phyloP scores from a whole-genome alignment of 768 basidiomycete species.

The Russula lepida region DNA sequence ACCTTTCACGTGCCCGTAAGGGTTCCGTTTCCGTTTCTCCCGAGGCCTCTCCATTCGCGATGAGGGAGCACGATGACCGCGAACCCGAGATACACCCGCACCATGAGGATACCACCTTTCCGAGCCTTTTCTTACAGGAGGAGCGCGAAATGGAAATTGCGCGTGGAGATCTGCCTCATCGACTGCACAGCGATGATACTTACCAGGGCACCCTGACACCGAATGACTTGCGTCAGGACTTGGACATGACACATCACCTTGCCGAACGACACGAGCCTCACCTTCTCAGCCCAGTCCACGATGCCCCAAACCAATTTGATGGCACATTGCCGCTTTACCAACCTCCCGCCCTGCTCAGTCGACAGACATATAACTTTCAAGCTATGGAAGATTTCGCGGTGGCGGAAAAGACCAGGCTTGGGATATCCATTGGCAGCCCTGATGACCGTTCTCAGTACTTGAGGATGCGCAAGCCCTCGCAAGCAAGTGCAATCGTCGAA shows the following conservation, averaged over 20 bases:
- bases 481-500: conserved; percentile 17
- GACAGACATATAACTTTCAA: conserved; percentile 60
- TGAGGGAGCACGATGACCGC: conserved; percentile 30
- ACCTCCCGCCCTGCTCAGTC: conserved; percentile 35
- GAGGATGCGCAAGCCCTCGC: conserved; percentile 22
- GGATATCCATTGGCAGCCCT: conserved; percentile 39
- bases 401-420: conserved; percentile 58
- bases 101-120: conserved; percentile 30
- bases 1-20: conserved; percentile 62
- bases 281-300: conserved; percentile 33
- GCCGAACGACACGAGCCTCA: conserved; percentile 37
- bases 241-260: conserved; percentile 13
- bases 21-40: conserved; percentile 38
- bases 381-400: conserved; percentile 71
- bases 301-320: conserved; percentile 18
- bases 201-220: neutral
- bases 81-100: conserved; percentile 24
- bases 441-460: conserved; percentile 16
- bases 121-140: conserved; percentile 41
- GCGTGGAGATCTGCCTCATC: conserved; percentile 26
- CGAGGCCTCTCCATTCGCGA: conserved; percentile 28
- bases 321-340: conserved; percentile 65
- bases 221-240: neutral
- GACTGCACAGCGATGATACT: neutral
- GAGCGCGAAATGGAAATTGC: conserved; percentile 38